Evolutionary conservation across 768 basidiomycete genomes (phyloP), one percentile per base, ranked within the genome.

Genomic region (Cystobasidium ongulense): DNA sequence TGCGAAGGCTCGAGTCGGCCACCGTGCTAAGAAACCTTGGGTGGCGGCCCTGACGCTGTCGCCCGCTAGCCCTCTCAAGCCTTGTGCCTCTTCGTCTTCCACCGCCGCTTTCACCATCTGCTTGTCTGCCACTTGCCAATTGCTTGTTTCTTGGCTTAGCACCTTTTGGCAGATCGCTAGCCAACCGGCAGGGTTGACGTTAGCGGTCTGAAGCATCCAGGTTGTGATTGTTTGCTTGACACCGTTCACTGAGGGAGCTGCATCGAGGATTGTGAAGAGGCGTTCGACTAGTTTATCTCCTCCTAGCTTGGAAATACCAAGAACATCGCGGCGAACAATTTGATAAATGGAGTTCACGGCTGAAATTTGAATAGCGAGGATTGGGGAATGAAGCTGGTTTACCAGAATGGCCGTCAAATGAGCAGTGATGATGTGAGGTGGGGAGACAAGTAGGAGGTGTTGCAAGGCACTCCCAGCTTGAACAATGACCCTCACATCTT

Each of bases 101-200:
- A 85, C 77, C n/a, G 81, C 72, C 0, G 87, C 85, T 2, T 31
- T 31, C 1, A 39, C 53, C 1, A 31, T 31, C 31, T n/a, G 87
- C 87, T 74, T 90, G 87, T 0, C 85, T 85, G 17, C 50, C 27
- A 27, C 29, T 70, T 57, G 86, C 86, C 78, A 35, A 87, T 88
- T 78, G 90, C 90, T 1, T 89, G 88, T 0, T 90, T 91, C 3
- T 91, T 92, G 13, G 92, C 94, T 11, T 91, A 86, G 5, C 79
- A 99, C 98, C 29, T 92, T 85, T 81, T 97, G 95, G 78, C 95
- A 98, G 0, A 98, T 85, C 79, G 94, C 93, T 71, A 99, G 96
- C 96, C 96, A 99, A 0, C 94, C 96, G 0, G 90, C 92, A 0
- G 96, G 95, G 75, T 93, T 91, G 72, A 90, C 87, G 23, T 90